phyloP scores from a whole-genome alignment of 805 yeast species.

The Wickerhamomyces ciferrii region DNA sequence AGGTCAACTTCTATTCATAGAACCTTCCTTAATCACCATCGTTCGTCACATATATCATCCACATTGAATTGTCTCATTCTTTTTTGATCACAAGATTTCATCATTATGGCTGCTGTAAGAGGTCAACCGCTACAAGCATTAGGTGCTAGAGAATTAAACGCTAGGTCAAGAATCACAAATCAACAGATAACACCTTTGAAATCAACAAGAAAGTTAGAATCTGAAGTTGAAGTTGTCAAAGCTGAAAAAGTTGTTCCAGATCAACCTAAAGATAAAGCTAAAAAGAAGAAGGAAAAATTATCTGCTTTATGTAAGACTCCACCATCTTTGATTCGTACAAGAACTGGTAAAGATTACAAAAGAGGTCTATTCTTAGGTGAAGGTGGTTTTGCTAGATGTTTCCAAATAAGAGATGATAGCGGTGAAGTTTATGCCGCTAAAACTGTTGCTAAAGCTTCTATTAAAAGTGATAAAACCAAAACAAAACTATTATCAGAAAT shows the following conservation, averaged over 20 bases:
- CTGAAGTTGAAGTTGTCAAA: slow-evolving; percentile 7
- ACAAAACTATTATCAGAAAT: slow-evolving; percentile 83
- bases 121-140: slow-evolving; percentile 35
- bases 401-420: slow-evolving; percentile 87
- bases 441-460: slow-evolving; percentile 94
- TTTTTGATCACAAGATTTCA: not conserved
- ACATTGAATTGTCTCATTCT: not conserved
- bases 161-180: slow-evolving; percentile 16
- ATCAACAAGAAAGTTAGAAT: slow-evolving; percentile 21
- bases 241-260: slow-evolving; percentile 14
- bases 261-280: slow-evolving; percentile 29
- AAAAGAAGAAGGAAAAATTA: slow-evolving; percentile 82
- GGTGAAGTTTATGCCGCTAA: slow-evolving; percentile 93
- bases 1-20: not conserved
- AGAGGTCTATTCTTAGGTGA: slow-evolving; percentile 92
- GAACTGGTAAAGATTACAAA: slow-evolving; percentile 82
- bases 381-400: slow-evolving; percentile 98
- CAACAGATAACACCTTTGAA: slow-evolving; percentile 22
- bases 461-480: slow-evolving; percentile 85
- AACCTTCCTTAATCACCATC: not conserved
- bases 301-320: slow-evolving; percentile 95
- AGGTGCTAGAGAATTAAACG: slow-evolving; percentile 26
- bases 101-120: slow-evolving; percentile 25
- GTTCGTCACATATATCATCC: too few species aligned
- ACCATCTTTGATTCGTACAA: slow-evolving; percentile 85